phyloP scores from a whole-genome alignment of 345 rosid genomes.

The Mercurialis annua region DNA sequence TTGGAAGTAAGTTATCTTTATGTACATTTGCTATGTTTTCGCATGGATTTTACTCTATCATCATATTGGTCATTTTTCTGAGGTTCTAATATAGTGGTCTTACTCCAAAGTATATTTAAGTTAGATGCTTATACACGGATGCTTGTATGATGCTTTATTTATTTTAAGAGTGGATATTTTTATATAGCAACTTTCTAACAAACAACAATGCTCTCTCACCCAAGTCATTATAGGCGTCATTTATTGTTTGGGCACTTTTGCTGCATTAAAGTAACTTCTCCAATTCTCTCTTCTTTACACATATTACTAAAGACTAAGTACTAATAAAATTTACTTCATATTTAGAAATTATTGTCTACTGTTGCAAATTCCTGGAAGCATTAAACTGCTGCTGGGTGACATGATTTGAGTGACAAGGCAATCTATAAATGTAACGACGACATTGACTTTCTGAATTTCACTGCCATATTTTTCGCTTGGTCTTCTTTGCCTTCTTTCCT shows the following conservation, averaged over 20 bases:
- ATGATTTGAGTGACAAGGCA: neutral
- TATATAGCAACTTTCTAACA: neutral
- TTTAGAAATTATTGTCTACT: neutral
- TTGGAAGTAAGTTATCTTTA: slow-evolving; percentile 65
- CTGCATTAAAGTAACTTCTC: neutral
- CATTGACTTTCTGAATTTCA: neutral
- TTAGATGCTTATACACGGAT: neutral
- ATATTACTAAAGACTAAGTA: neutral
- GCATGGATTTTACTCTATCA: neutral
- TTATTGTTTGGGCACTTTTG: neutral
- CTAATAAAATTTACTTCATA: neutral
- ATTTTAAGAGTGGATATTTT: neutral
- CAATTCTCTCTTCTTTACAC: neutral
- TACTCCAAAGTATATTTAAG: neutral
- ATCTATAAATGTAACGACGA: neutral
- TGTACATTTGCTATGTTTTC: neutral
- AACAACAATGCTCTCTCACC: neutral
- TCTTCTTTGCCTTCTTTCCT: neutral
- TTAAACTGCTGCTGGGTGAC: neutral
- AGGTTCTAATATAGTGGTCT: neutral
- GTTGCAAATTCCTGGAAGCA: neutral
- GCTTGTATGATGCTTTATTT: neutral
- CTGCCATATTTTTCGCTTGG: slow-evolving; percentile 2
- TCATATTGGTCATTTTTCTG: neutral
- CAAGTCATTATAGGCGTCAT: neutral